Percentiles rank a stretch among this genome's conserved stretches.
phyloP scores from a whole-genome alignment of 345 rosid genomes.

The Euphorbia tirucalli region DNA sequence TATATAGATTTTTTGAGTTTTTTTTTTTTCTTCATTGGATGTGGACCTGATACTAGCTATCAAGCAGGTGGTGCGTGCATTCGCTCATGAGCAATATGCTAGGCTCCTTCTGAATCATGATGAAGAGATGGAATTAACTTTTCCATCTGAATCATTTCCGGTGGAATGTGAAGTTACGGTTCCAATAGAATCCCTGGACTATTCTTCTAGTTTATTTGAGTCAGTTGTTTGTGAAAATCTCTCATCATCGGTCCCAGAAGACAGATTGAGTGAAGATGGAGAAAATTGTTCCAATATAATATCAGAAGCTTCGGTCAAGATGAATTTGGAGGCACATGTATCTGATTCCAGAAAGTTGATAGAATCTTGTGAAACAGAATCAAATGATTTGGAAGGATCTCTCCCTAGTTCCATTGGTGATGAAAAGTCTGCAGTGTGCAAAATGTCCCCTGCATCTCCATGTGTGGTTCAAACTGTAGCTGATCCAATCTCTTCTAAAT shows the following conservation, averaged over 20 bases:
- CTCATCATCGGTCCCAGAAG: slow-evolving; percentile 30
- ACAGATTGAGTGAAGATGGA: slow-evolving; percentile 29
- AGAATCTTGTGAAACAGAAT: slow-evolving; percentile 23
- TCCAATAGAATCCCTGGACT: slow-evolving; percentile 53
- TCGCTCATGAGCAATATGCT: slow-evolving; percentile 94
- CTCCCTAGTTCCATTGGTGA: slow-evolving; percentile 24
- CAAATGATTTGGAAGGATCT: slow-evolving; percentile 23
- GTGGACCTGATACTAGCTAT: slow-evolving; percentile 13
- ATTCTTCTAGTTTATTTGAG: slow-evolving; percentile 35
- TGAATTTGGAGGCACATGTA: slow-evolving; percentile 41
- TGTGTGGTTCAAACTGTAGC: slow-evolving; percentile 50
- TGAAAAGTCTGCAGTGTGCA: slow-evolving; percentile 39
- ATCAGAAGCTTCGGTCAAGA: slow-evolving; percentile 37
- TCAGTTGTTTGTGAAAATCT: slow-evolving; percentile 36
- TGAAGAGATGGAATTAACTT: slow-evolving; percentile 57
- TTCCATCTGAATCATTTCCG: slow-evolving; percentile 53
- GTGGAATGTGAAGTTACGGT: slow-evolving; percentile 54
- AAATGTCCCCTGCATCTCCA: slow-evolving; percentile 34
- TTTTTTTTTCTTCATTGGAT: background rate
- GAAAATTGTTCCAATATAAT: slow-evolving; percentile 22
- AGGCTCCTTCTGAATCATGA: slow-evolving; percentile 76
- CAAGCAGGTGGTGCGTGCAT: slow-evolving; percentile 82
- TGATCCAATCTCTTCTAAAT: slow-evolving; percentile 69
- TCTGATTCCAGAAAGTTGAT: slow-evolving; percentile 30
- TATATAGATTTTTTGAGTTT: background rate